Base-by-base conservation (phyloP, 371 early-diverging fungal genomes). In the Nematocida parisii region DNA sequence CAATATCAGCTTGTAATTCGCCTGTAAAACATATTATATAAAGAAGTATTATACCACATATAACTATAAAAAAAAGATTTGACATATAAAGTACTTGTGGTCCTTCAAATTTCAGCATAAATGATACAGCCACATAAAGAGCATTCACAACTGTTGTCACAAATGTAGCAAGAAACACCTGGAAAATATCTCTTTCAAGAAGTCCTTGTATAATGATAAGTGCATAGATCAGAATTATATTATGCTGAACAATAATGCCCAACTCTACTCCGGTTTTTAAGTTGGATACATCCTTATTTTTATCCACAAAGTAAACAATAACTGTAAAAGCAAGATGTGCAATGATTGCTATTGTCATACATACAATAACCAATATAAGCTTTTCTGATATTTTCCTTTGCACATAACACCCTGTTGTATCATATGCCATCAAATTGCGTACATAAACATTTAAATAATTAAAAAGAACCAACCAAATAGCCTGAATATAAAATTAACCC, bases 171-270 rank as follows among this genome's bases (percentile, higher is more conserved):
- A 73, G 22, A 60, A 73, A 24, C 1, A 73, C 40, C 62, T 73
- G 62, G 18, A 73, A 56, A 24, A 73, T 73, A 42, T 73, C 56
- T 50, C 73, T 58, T 27, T 58, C 50, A 18, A 73, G 22, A 40
- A 73, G 56, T 5, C 73, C 73, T 40, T 73, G 61, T 18, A 72
- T 3, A n/a, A 60, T 44, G 47, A 58, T 56, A 58, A 72, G 56
- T 15, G 60, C 22, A 40, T 27, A 42, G 13, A 60, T 7, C 4
- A 60, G 20, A 58, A 58, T 57, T 13, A 57, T n/a, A 3, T 20
- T 56, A 6, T 13, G 15, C 1, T 58, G 72, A 18, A 39, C 58
- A 22, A 58, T 33, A 40, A 72, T 64, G 7, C 7, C 2, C 3
- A 42, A 13, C 6, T 22, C 44, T n/a, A 45, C 7, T n/a, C 13